Conservation (phyloP, 2,329 filamentous ascomycete genomes). For the Botrytis deweyae region DNA sequence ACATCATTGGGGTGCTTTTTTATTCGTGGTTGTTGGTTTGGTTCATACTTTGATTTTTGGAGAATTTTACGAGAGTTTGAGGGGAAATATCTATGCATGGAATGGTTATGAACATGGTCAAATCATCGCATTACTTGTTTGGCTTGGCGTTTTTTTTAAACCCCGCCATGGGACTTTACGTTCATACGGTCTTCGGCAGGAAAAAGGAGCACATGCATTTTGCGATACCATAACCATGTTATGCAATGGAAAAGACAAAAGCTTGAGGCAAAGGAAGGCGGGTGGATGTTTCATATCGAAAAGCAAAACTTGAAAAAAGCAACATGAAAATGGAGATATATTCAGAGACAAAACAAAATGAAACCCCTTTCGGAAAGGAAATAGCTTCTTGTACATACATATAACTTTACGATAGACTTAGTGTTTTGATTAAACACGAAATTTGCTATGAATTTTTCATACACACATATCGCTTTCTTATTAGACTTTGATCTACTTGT, state of each 20-base stretch:
- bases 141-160: not conserved
- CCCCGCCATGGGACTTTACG: not conserved
- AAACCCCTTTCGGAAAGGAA: not conserved
- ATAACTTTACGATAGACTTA: not conserved
- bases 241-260: not conserved
- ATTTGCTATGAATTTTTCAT: not conserved
- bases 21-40: not conserved
- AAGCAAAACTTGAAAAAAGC: not conserved
- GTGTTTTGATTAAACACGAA: not conserved
- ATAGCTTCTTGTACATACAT: constrained; percentile 18
- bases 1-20: constrained; percentile 3
- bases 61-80: not conserved
- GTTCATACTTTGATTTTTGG: not conserved
- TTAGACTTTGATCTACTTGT: not conserved
- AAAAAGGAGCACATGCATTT: constrained; percentile 7
- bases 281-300: not conserved
- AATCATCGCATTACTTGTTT: constrained; percentile 3
- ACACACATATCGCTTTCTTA: not conserved
- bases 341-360: not conserved
- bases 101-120: constrained; percentile 4
- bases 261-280: not conserved
- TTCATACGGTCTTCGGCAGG: not conserved
- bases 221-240: not conserved
- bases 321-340: not conserved
- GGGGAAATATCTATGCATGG: constrained; percentile 1